phyloP scores from a whole-genome alignment of 2,329 filamentous ascomycete genomes.

The Apiospora saccharicola region DNA sequence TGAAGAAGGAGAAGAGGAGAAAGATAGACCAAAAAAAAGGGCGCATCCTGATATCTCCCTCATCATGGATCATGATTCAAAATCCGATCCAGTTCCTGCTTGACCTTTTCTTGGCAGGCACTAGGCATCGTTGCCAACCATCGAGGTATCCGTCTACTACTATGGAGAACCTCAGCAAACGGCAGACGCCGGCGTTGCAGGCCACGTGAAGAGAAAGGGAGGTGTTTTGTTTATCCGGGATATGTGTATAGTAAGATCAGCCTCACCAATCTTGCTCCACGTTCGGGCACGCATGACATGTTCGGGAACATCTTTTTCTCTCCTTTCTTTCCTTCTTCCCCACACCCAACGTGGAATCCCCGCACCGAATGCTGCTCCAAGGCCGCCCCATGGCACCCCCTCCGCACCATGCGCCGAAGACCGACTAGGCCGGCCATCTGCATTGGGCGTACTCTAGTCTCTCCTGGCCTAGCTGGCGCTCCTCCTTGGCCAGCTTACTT shows the following conservation, averaged over 20 bases:
- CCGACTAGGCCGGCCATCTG: neutral
- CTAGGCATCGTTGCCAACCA: neutral
- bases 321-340: neutral
- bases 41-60: neutral
- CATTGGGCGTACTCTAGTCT: neutral
- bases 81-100: neutral
- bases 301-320: neutral
- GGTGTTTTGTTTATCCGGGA: neutral
- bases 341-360: constrained; percentile 11
- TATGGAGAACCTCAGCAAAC: neutral
- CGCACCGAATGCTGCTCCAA: constrained; percentile 4
- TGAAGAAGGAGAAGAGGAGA: neutral
- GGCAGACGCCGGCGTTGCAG: neutral
- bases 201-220: neutral
- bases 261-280: constrained; percentile 15
- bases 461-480: neutral
- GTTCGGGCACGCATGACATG: neutral
- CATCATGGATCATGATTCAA: constrained; percentile 2
- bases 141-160: neutral
- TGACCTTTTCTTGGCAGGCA: constrained; percentile 12
- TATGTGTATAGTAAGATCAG: neutral
- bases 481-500: neutral
- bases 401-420: constrained; percentile 15
- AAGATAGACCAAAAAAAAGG: neutral
- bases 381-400: neutral